Conservation (phyloP, 2,329 filamentous ascomycete species). For the Cadophora luteo-olivacea region DNA sequence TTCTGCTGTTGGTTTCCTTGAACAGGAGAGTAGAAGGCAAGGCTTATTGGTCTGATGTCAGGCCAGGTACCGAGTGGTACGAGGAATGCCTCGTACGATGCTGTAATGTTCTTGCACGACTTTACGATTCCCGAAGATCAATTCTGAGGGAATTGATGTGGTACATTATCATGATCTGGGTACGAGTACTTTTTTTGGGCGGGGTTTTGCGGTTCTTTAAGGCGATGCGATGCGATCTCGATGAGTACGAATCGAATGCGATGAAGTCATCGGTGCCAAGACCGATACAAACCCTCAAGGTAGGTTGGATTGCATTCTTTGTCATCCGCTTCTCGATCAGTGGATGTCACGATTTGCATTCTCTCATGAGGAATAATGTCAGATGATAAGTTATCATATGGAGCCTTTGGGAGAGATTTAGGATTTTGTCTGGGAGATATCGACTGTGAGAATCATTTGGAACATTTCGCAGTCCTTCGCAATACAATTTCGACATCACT, state of each 20-base stretch:
- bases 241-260: not conserved
- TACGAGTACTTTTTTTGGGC: not conserved
- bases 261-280: constrained; percentile 12
- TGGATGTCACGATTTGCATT: not conserved
- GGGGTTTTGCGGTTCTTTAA: not conserved
- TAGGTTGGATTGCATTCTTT: not conserved
- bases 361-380: not conserved
- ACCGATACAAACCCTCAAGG: not conserved
- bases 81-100: not conserved
- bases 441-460: too few species aligned
- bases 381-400: too few species aligned
- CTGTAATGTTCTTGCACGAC: not conserved
- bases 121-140: not conserved
- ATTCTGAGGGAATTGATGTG: not conserved
- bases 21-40: not conserved
- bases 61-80: constrained; percentile 4
- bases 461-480: too few species aligned
- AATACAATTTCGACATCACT: too few species aligned
- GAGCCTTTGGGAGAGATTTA: too few species aligned
- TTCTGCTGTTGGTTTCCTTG: not conserved
- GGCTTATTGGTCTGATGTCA: not conserved
- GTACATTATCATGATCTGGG: not conserved
- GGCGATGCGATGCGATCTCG: not conserved
- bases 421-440: too few species aligned
- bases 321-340: not conserved